A percentile compares a stretch with the other conserved stretches of the same genome.
phyloP scores from a whole-genome alignment of 345 rosid genomes.

The Bruguiera parviflora region DNA sequence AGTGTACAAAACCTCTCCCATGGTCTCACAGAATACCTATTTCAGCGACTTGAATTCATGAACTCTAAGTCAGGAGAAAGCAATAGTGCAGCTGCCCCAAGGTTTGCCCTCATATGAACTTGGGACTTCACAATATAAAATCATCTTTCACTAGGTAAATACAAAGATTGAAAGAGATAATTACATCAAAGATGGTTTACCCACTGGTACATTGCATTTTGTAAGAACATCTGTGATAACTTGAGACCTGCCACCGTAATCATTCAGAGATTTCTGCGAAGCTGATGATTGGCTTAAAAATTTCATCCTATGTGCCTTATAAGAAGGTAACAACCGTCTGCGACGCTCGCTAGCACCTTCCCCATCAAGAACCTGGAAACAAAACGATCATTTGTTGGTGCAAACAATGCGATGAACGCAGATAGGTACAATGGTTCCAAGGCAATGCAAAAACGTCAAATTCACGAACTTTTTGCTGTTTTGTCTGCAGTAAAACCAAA shows the following conservation, averaged over 20 bases:
- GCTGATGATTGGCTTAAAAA: slow-evolving; percentile 28
- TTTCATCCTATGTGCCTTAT: slow-evolving; percentile 72
- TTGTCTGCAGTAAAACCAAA: too few species aligned
- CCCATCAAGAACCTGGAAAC: slow-evolving; percentile 77
- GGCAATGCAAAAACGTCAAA: too few species aligned
- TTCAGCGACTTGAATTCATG: too few species aligned
- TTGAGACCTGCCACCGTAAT: slow-evolving; percentile 37
- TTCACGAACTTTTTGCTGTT: too few species aligned
- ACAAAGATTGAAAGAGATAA: not conserved
- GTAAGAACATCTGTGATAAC: slow-evolving; percentile 53
- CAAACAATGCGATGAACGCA: not conserved
- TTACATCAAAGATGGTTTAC: slow-evolving; percentile 28
- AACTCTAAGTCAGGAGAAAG: too few species aligned
- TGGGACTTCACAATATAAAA: too few species aligned
- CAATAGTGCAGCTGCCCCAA: too few species aligned
- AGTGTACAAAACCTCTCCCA: too few species aligned
- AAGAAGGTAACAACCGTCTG: slow-evolving; percentile 69
- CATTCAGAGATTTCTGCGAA: slow-evolving; percentile 34
- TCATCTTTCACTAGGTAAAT: too few species aligned
- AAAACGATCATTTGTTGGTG: not conserved
- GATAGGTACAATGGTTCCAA: too few species aligned
- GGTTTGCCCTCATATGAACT: too few species aligned
- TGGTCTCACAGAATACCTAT: too few species aligned
- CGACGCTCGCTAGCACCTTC: slow-evolving; percentile 66
- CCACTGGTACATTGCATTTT: slow-evolving; percentile 83